Evolutionary conservation across 768 basidiomycete genomes (phyloP), one percentile per base, ranked within the genome.

Genomic region (Hypsizygus marmoreus): DNA sequence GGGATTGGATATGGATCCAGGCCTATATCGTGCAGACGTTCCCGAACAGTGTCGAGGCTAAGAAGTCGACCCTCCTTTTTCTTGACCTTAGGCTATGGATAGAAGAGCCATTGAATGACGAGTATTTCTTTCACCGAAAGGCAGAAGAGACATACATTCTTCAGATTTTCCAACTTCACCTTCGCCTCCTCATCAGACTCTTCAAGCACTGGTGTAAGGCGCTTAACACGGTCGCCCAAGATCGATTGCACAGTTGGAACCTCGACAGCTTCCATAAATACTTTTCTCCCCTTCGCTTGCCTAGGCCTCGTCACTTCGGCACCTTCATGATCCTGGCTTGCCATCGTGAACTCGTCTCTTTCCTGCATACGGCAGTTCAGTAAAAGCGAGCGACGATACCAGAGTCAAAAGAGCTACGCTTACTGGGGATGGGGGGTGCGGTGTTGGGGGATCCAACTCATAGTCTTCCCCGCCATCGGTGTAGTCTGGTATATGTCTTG

Each of bases 1-100:
- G 31, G 9, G 31, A 50, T 40, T 5, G 43, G 43, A 14, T 40
- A 50, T 2, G 28, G 49, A n/a, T 50, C 49, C 16, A 45, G 35
- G 13, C 49, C 38, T 11, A 50, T 40, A 6, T 37, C 24, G 12
- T 20, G 49, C 16, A 50, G 32, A 22, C 49, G 37, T 4, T 44
- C 49, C 2, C 37, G 24, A 19, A 50, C 33, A 17, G 49, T 50
- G 16, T 45, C 26, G 1, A 44, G 6, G 14, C 17, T 31, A 12
- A 50, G 36, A 2, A 30, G 26, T 2, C 12, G 22, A 14, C 43
- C 49, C 2, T 25, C 23, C n/a, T 50, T 44, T 17, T 49, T 49
- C 17, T 44, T 38, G 24, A 19, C 20, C 7, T 50, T 50, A 2
- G 42, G 42, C 49, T 50, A 22, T 10, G 29, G 36, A 10, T 3